These are phyloP conservation scores for Pichia kudriavzevii DNA, from an alignment of 1,139 yeast genomes.

Conservation along the genomic window DNA sequence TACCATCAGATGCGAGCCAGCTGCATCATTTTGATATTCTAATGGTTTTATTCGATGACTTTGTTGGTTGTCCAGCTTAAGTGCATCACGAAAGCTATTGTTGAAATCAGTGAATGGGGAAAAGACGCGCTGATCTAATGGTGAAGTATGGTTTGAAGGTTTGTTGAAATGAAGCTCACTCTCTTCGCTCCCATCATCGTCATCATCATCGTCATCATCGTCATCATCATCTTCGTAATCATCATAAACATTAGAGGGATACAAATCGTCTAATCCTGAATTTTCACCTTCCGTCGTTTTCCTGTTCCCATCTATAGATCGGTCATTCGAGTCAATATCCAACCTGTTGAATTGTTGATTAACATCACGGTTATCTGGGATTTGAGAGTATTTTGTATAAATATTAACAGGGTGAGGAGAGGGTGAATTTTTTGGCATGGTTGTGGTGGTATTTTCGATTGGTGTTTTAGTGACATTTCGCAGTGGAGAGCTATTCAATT, in stretches of 20 bases:
- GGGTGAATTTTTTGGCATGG: constrained; percentile 14
- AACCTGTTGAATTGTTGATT: no score
- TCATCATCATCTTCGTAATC: constrained; percentile 12
- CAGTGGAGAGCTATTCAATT: constrained; percentile 1
- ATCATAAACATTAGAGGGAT: constrained; percentile 10
- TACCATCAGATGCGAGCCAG: no score
- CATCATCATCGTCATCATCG: constrained; percentile 8
- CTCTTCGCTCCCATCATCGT: constrained; percentile 12
- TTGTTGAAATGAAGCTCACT: neutral
- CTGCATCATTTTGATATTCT: no score
- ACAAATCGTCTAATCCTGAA: constrained; percentile 9
- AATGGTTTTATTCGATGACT: no score
- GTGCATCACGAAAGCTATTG: constrained; percentile 35
- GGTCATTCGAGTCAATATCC: no score
- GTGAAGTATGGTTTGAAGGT: neutral
- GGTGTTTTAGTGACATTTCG: constrained; percentile 1
- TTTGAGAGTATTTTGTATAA: constrained; percentile 26
- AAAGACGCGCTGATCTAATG: constrained; percentile 16
- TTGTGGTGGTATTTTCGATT: constrained; percentile 2
- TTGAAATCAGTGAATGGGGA: constrained; percentile 50
- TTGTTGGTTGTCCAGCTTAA: constrained; percentile 15
- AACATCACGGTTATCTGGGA: constrained; percentile 15
- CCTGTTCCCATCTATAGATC: no score
- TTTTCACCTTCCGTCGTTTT: constrained; percentile 1
- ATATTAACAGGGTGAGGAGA: constrained; percentile 27